These are phyloP conservation scores for Arachnomyces sp. DNA, from an alignment of 2,329 filamentous ascomycete species.

Conservation along the genomic window DNA sequence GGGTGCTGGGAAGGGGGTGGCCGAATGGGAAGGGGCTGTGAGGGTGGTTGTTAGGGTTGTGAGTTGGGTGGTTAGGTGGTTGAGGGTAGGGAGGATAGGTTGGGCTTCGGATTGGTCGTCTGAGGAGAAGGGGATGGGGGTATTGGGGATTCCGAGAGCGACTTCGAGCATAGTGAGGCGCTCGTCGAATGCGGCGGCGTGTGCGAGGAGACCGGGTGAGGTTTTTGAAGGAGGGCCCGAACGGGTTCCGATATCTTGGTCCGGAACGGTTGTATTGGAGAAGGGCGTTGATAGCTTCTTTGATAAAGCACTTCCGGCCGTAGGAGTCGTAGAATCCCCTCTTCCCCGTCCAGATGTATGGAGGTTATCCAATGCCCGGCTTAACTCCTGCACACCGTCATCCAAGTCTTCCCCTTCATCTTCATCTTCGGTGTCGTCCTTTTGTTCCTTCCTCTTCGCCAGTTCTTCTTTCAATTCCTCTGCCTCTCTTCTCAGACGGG, in stretches of 20 bases:
- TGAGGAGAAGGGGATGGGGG: slow-evolving; percentile 48
- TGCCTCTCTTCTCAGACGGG: slow-evolving; percentile 73
- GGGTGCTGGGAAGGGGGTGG: slow-evolving; percentile 11
- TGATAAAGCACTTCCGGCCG: slow-evolving; percentile 27
- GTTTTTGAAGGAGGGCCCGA: slow-evolving; percentile 12
- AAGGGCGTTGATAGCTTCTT: slow-evolving; percentile 19
- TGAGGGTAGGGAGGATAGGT: slow-evolving; percentile 75
- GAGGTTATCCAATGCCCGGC: slow-evolving; percentile 63
- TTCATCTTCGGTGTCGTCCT: slow-evolving; percentile 45
- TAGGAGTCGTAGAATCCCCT: slow-evolving; percentile 14
- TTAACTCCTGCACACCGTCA: slow-evolving; percentile 61
- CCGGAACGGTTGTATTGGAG: slow-evolving; percentile 4
- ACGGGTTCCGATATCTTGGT: slow-evolving; percentile 5
- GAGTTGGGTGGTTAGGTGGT: slow-evolving; percentile 73
- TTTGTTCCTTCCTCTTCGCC: slow-evolving; percentile 42
- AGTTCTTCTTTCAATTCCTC: slow-evolving; percentile 59
- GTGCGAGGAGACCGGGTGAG: slow-evolving; percentile 55
- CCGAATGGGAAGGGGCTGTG: slow-evolving; percentile 26
- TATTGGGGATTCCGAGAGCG: slow-evolving; percentile 68
- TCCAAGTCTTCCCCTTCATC: slow-evolving; percentile 36
- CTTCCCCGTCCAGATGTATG: slow-evolving; percentile 23
- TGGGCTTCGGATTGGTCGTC: slow-evolving; percentile 47
- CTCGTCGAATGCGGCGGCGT: slow-evolving; percentile 80
- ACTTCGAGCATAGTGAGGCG: slow-evolving; percentile 73
- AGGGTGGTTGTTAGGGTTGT: slow-evolving; percentile 55